Evolutionary conservation across 1,284 basidiomycete genomes (phyloP).

Genomic region (Vanrija sp.): DNA sequence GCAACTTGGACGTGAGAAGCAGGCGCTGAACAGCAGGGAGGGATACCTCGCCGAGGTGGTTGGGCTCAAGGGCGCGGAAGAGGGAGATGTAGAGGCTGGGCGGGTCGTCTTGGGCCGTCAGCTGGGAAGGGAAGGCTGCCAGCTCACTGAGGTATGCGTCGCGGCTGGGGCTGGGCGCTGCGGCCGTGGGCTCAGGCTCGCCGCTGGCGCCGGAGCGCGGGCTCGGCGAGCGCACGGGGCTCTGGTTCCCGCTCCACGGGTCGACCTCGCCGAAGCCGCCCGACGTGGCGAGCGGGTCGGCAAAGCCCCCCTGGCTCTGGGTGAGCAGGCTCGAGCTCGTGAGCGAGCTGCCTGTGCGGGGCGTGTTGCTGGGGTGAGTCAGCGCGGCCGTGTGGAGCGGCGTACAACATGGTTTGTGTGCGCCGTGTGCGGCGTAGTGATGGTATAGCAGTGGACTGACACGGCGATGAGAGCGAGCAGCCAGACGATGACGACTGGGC

Average conservation of each 20-base stretch:
- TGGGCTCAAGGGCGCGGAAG: conserved; percentile 65
- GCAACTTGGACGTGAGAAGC: conserved; percentile 66
- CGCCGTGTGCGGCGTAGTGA: background rate
- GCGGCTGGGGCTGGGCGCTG: background rate
- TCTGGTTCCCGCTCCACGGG: conserved; percentile 78
- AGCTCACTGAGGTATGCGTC: background rate
- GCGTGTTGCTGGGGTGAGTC: conserved; percentile 29
- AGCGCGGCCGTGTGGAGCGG: background rate
- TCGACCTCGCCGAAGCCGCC: conserved; percentile 62
- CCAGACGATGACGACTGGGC: conserved; percentile 2
- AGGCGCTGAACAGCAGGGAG: conserved; percentile 75
- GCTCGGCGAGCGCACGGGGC: conserved; percentile 50
- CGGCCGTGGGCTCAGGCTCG: too few species aligned
- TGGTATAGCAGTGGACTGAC: too few species aligned
- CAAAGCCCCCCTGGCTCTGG: conserved; percentile 9
- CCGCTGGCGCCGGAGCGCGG: too few species aligned
- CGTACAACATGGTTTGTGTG: conserved; percentile 34
- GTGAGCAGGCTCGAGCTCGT: conserved; percentile 5
- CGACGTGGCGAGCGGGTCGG: conserved; percentile 36
- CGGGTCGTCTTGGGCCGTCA: conserved; percentile 66
- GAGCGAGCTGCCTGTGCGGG: conserved; percentile 19
- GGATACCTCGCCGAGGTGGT: conserved; percentile 66
- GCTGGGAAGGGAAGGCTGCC: background rate
- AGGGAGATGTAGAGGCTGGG: conserved; percentile 70
- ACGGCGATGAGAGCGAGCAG: too few species aligned